Evolutionary conservation across 2,329 filamentous ascomycete genomes (phyloP).

Genomic region (Apiospora sp.): DNA sequence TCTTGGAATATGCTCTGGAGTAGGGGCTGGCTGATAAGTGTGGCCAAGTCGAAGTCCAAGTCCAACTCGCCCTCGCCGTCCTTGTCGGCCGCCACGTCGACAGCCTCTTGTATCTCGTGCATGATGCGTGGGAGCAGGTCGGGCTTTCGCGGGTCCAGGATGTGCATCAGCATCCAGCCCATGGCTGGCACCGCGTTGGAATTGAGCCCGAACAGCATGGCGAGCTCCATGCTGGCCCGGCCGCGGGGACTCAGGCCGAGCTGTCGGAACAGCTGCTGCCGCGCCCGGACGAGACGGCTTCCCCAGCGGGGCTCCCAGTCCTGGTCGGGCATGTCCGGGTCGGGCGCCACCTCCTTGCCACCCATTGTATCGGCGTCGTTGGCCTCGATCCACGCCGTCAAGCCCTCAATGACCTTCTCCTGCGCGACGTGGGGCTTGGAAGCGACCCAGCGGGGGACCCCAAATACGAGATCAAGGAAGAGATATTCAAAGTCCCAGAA

Average conservation of each 20-base stretch:
- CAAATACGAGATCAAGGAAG: background rate
- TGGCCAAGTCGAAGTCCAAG: background rate
- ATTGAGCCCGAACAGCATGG: background rate
- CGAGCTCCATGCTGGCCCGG: constrained; percentile 1
- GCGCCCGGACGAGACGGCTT: background rate
- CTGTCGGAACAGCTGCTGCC: background rate
- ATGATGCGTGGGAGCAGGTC: background rate
- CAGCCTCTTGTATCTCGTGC: background rate
- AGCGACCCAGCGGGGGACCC: background rate
- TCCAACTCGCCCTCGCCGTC: background rate
- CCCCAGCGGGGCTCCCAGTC: constrained; percentile 12
- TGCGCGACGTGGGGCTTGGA: background rate
- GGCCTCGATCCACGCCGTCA: background rate
- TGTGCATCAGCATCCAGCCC: constrained; percentile 1
- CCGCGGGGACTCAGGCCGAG: background rate
- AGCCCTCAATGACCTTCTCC: background rate
- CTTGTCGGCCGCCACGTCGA: background rate
- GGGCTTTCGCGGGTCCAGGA: background rate
- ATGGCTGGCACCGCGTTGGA: background rate
- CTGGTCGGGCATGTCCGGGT: background rate
- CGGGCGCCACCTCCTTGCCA: background rate
- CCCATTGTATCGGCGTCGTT: background rate
- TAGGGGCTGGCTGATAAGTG: background rate
- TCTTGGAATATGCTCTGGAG: constrained; percentile 4
- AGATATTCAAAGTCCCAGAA: background rate